Base-by-base conservation (phyloP, 164 flowering plant species). In the Stephania japonica region DNA sequence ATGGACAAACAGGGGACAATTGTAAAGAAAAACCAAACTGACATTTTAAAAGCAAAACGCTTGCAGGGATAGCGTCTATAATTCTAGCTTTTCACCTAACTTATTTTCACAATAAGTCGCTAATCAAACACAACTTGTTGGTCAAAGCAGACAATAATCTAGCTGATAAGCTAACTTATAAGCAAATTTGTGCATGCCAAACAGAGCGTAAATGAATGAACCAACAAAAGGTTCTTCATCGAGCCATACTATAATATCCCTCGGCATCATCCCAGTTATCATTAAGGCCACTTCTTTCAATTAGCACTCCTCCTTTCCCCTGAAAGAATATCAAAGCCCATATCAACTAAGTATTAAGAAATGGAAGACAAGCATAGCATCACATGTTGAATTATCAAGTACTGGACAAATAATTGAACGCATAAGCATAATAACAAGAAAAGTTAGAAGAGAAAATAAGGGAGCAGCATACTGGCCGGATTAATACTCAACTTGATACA, bases 201-300 rank as follows among this genome's bases (percentile, higher is more conserved):
- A 32, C 38, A 4, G 38, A 32, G 38, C 38, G 3, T 32, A 32
- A 43, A 68, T 69, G 25, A 42, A 32, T 19, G 7, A 49, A 26
- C 5, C 23, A 13, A 23, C 8, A 50, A 72, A 10, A 2, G 10
- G 25, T 62, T n/a, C 18, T 62, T n/a, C 18, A 42, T 38, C 19
- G 69, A 69, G 32, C 87, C 99, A 88, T 88, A 96, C 99, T 86
- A 70, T 96, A 93, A 73, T 96, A 96, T 5, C 99, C 99, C 67
- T 93, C 99, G 7, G 97, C 89, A 85, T 96, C 99, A 84, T 96
- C 99, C 99, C 99, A 93, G 76, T 96, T 96, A 78, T 96, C 99
- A 79, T 93, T 87, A 78, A 93, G 90, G 66, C 91, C 97, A 81
- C 89, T 89, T 77, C 85, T 87, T 75, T 91, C 93, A 77, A 92